A percentile compares a stretch with the other conserved stretches of the same genome.
Evolutionary conservation across 78 protist species (phyloP).

Genomic region (Anaeramoeba flamelloides): DNA sequence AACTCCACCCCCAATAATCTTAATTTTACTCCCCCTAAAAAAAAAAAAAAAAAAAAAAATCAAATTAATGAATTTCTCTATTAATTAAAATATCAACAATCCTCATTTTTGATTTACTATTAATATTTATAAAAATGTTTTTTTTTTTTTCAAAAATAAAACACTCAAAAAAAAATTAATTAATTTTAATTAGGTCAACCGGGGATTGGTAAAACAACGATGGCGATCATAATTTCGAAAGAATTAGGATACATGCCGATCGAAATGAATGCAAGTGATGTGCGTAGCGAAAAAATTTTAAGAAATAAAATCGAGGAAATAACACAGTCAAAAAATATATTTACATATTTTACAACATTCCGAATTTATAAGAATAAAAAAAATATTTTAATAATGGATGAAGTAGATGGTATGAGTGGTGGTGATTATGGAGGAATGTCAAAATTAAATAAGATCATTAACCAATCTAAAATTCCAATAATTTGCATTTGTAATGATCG

Average conservation of each 20-base stretch:
- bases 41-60: no score
- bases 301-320: neutral
- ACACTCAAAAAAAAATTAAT: no score
- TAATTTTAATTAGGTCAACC: no score
- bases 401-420: slow-evolving; percentile 81
- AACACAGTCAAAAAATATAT: no score
- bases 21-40: no score
- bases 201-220: slow-evolving; percentile 29
- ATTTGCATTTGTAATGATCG: slow-evolving; percentile 87
- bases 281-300: slow-evolving; percentile 49
- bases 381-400: slow-evolving; percentile 69
- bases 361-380: neutral
- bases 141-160: no score
- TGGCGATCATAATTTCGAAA: slow-evolving; percentile 3
- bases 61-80: no score
- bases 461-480: slow-evolving; percentile 62
- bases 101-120: no score
- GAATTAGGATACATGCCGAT: slow-evolving; percentile 32
- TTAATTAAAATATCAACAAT: no score
- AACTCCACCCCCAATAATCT: no score
- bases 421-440: slow-evolving; percentile 90
- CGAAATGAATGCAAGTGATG: slow-evolving; percentile 84
- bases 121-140: no score
- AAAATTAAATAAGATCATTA: slow-evolving; percentile 32
- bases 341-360: slow-evolving; percentile 1